Evolutionary conservation across 192 early-diverging fungal genomes (phyloP), one percentile per base, ranked within the genome.

Genomic region (Dissophora globulifera): DNA sequence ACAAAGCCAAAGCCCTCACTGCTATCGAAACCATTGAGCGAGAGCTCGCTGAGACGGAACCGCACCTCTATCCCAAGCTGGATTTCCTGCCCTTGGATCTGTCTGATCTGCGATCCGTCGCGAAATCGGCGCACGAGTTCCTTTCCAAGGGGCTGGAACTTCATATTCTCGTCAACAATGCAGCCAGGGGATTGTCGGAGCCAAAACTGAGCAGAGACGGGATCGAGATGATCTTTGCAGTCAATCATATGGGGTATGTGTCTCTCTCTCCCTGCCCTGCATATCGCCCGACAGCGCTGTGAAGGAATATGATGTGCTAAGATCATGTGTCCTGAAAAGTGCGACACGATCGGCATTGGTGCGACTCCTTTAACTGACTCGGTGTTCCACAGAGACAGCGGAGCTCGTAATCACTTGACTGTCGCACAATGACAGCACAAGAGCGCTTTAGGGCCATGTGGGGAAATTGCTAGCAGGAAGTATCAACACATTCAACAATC

Each of bases 111-210:
- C 54, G 66, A 30, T 50, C 33, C 20, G 69, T 78, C 4, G 71
- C 57, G 10, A 35, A 27, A 23, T 41, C 76, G 1, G 83, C 83
- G 0, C 61, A 78, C 15, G 51, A 41, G 10, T 85, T 85, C 41
- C 32, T 84, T 7, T 33, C 50, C 19, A 70, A 62, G 42, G 66
- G 67, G 0, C 55, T 84, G 12, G 49, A 48, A 5, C 80, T 87
- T 30, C 67, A 87, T 58, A 87, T 86, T 23, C 53, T 86, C 26
- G 55, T 76, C 31, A 76, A 76, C 27, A 76, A 76, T 32, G 72
- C 72, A 4, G 72, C 63, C 3, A 6, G 66, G 15, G 72, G 72
- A 40, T 4, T 76, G 13, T 22, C 33, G n/a, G 63, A 56, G 1
- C 64, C 72, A 13, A 66, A 15, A 9, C 49, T 76, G 10, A 67